A percentile compares a stretch with the other conserved stretches of the same genome.
Evolutionary conservation across 495 filamentous ascomycete species (phyloP).

Genomic region (Pseudoneurospora amorphoporcata): DNA sequence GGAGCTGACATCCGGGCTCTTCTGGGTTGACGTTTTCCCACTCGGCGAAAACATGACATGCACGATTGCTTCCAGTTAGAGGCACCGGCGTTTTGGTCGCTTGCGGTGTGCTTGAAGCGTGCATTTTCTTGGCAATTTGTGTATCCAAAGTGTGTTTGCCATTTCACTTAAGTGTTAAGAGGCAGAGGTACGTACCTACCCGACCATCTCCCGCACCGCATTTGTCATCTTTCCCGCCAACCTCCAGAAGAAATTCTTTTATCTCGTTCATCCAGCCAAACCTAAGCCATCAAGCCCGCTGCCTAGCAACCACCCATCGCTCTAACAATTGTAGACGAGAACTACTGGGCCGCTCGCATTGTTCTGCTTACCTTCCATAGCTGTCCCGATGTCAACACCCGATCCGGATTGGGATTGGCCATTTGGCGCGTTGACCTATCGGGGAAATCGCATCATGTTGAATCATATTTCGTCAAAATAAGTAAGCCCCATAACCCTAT

Average conservation of each 20-base stretch:
- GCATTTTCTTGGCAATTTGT: background rate
- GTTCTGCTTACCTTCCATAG: background rate
- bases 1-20: background rate
- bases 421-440: background rate
- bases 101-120: background rate
- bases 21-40: background rate
- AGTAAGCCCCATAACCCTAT: background rate
- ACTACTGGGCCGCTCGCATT: background rate
- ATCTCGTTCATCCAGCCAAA: background rate
- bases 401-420: background rate
- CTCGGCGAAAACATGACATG: background rate
- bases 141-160: background rate
- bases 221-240: background rate
- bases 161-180: background rate
- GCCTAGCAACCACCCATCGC: background rate
- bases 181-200: background rate
- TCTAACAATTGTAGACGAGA: background rate
- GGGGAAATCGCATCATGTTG: background rate
- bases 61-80: background rate
- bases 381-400: background rate
- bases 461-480: background rate
- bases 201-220: background rate
- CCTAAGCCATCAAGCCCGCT: background rate
- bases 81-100: background rate
- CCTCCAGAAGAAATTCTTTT: background rate